These are phyloP conservation scores for Stentor coeruleus DNA, from an alignment of 73 alveolate species.

Conservation along the genomic window DNA sequence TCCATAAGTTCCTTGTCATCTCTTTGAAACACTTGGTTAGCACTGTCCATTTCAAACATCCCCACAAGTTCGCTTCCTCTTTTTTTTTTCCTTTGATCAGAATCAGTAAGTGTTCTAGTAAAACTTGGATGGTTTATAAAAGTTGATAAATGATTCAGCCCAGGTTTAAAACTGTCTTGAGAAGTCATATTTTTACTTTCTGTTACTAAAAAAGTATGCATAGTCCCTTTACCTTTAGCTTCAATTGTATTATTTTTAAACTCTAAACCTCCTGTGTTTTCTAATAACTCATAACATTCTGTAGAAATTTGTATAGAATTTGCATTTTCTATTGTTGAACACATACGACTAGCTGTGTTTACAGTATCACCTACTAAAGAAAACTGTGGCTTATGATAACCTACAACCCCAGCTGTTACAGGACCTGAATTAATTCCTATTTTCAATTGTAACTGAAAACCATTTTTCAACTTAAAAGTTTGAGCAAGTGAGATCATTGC, in stretches of 20 bases:
- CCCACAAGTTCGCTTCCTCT: background rate
- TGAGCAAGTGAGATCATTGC: conserved; percentile 1
- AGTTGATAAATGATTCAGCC: background rate
- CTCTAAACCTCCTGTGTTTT: background rate
- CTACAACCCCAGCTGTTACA: conserved; percentile 98
- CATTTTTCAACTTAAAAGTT: background rate
- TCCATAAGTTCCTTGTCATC: background rate
- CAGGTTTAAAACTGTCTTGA: background rate
- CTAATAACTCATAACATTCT: background rate
- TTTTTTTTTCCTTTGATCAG: background rate
- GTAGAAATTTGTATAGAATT: conserved; percentile 7
- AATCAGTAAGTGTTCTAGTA: background rate
- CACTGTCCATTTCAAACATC: background rate
- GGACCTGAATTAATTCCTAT: conserved; percentile 97
- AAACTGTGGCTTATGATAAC: conserved; percentile 97
- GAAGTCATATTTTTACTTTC: background rate
- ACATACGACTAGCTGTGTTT: conserved; percentile 97
- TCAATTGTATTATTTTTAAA: background rate
- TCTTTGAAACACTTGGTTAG: background rate
- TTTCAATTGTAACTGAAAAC: conserved; percentile 49
- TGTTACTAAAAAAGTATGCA: background rate
- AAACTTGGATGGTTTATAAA: background rate
- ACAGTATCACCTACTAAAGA: conserved; percentile 98
- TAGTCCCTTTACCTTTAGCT: background rate
- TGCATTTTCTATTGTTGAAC: conserved; percentile 63